Evolutionary conservation across 2,329 filamentous ascomycete species (phyloP).

Genomic region (Teratosphaeria nubilosa): DNA sequence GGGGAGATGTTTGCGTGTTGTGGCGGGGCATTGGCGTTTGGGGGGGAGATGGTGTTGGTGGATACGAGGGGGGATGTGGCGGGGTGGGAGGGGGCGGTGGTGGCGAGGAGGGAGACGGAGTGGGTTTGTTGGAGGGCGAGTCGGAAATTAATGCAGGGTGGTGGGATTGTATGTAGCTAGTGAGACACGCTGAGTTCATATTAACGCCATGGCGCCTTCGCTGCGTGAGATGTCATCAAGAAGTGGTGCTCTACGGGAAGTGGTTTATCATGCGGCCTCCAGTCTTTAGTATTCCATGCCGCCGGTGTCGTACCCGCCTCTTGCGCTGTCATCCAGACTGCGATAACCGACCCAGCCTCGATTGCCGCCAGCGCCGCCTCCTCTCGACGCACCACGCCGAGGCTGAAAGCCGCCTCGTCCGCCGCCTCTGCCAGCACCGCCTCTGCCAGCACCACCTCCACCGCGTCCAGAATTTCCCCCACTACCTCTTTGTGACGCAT

Average conservation of each 20-base stretch:
- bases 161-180: not conserved
- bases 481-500: conserved; percentile 23
- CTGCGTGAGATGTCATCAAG: not conserved
- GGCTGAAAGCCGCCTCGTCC: conserved; percentile 28
- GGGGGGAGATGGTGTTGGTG: conserved; percentile 15
- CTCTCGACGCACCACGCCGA: conserved; percentile 20
- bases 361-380: conserved; percentile 18
- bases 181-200: not conserved
- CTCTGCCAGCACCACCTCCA: conserved; percentile 7
- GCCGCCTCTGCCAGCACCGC: conserved; percentile 14
- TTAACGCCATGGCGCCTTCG: not conserved
- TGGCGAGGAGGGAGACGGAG: conserved; percentile 13
- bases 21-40: conserved; percentile 15
- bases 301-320: conserved; percentile 22
- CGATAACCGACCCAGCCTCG: conserved; percentile 27
- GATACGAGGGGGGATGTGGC: conserved; percentile 12
- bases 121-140: conserved; percentile 15
- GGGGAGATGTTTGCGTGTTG: conserved; percentile 18
- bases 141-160: conserved; percentile 10
- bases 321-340: conserved; percentile 34
- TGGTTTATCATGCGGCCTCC: not conserved
- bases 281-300: conserved; percentile 26
- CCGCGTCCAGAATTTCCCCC: conserved; percentile 23
- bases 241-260: not conserved
- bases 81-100: conserved; percentile 8